Conservation (phyloP, 805 yeast genomes). For the Metschnikowia borealis region DNA sequence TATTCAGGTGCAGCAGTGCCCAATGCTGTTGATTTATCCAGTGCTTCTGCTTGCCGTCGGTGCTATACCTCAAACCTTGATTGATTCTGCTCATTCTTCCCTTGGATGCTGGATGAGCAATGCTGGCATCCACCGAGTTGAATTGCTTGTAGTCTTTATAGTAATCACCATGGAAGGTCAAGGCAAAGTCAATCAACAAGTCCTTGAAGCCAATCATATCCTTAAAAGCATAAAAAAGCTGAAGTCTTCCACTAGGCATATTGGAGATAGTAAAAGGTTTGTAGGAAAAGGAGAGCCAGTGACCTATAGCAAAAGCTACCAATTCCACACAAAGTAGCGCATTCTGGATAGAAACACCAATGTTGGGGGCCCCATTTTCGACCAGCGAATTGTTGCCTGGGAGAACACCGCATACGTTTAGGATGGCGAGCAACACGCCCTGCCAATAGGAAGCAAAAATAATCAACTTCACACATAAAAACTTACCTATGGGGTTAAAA, state of each 20-base stretch:
- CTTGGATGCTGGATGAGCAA: conserved; percentile 64
- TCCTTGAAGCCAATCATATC: conserved; percentile 82
- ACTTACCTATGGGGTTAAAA: conserved; percentile 88
- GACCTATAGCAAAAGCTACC: conserved; percentile 83
- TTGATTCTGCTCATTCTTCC: conserved; percentile 66
- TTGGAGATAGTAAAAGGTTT: conserved; percentile 58
- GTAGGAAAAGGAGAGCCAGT: conserved; percentile 80
- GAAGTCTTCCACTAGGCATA: conserved; percentile 66
- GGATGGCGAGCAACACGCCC: conserved; percentile 55
- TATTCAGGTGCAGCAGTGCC: conserved; percentile 7
- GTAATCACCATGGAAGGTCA: conserved; percentile 62
- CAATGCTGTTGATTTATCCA: conserved; percentile 52
- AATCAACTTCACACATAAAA: conserved; percentile 85
- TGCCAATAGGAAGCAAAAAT: conserved; percentile 99
- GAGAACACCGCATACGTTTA: conserved; percentile 46
- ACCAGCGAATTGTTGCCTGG: conserved; percentile 29
- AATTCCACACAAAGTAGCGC: conserved; percentile 78
- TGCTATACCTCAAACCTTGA: conserved; percentile 77
- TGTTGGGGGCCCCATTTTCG: conserved; percentile 26
- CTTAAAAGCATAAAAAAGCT: conserved; percentile 57
- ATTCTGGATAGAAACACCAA: conserved; percentile 68
- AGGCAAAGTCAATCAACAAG: conserved; percentile 70
- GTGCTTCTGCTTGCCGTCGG: conserved; percentile 75
- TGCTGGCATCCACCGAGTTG: conserved; percentile 70
- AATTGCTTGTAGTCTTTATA: conserved; percentile 76